These are phyloP conservation scores for Nicotiana benthamiana DNA, from an alignment of 257 asterid species.

Conservation along the genomic window DNA sequence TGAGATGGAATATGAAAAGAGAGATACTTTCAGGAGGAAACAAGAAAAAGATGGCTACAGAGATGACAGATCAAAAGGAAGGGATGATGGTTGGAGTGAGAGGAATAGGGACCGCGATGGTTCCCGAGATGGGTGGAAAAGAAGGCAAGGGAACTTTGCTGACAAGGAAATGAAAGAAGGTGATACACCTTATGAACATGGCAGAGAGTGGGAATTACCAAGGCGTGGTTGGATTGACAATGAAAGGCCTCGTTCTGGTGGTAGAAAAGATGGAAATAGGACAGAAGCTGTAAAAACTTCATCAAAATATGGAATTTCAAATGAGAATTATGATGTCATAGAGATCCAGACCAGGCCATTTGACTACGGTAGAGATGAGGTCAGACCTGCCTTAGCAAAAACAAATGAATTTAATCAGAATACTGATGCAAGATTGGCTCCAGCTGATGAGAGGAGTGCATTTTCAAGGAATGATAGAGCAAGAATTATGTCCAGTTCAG, in stretches of 20 bases:
- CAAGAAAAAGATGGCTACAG: conserved; percentile 56
- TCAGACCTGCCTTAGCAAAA: conserved; percentile 36
- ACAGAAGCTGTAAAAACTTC: conserved; percentile 95
- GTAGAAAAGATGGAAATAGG: conserved; percentile 89
- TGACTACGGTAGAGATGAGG: conserved; percentile 67
- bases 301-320: conserved; percentile 87
- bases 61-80: conserved; percentile 72
- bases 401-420: conserved; percentile 38
- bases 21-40: conserved; percentile 46
- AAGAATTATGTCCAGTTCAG: conserved; percentile 35
- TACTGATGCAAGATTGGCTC: conserved; percentile 28
- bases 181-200: conserved; percentile 49
- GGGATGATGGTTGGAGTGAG: conserved; percentile 77
- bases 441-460: conserved; percentile 37
- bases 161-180: conserved; percentile 66
- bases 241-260: conserved; percentile 56
- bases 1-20: conserved; percentile 59
- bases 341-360: conserved; percentile 92
- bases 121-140: conserved; percentile 66
- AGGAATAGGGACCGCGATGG: conserved; percentile 62
- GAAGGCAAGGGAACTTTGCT: conserved; percentile 43
- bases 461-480: conserved; percentile 47
- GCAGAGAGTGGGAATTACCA: conserved; percentile 88
- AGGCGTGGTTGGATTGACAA: conserved; percentile 78
- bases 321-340: conserved; percentile 93